Base-by-base conservation (phyloP, 495 filamentous ascomycete genomes). In the Xylaria palmicola region DNA sequence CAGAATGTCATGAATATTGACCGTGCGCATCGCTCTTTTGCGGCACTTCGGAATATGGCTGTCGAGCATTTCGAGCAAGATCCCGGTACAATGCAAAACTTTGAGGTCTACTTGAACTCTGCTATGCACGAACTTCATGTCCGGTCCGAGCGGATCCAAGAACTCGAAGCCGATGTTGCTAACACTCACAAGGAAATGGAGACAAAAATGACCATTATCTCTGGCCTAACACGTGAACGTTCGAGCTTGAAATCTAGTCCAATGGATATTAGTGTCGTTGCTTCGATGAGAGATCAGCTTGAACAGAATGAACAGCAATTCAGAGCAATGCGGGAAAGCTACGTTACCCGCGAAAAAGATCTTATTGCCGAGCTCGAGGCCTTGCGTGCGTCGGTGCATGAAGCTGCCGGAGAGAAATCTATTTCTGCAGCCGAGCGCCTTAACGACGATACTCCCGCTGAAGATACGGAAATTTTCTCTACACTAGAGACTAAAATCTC, bases 131-230 rank as follows among this genome's bases (percentile, higher is more conserved):
- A 98, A 68, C 81, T 98, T 26, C 87, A 96, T 63, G 83, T 77
- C 36, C 87, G 92, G 24, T 91, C 93, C 17, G 94, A 98, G 68
- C 87, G 91, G 22, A 91, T 96, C 37, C 88, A 92, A 68, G 86
- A 92, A 50, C 80, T 98, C 9, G 94, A 98, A 70, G 86, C 85
- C 6, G 95, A 97, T 67, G 85, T 97, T 59, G 77, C 86, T 2
- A 86, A 84, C 7, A 84, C 93, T 13, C 95, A 90, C 78, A 94
- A 90, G 73, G 95, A 97, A 71, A 96, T 98, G 90, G 95, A 98
- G 62, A 85, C 82, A 56, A 98, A 98, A 82, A 89, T 90, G 75
- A 88, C 88, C 22, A 92, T 98, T 67, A 97, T 98, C 60, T 90
- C 92, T 17, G 94, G 94, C 6, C 83, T 98, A 34, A 95, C 95